These are phyloP conservation scores for Neonectria punicea DNA, from an alignment of 2,329 filamentous ascomycete genomes.

Conservation along the genomic window DNA sequence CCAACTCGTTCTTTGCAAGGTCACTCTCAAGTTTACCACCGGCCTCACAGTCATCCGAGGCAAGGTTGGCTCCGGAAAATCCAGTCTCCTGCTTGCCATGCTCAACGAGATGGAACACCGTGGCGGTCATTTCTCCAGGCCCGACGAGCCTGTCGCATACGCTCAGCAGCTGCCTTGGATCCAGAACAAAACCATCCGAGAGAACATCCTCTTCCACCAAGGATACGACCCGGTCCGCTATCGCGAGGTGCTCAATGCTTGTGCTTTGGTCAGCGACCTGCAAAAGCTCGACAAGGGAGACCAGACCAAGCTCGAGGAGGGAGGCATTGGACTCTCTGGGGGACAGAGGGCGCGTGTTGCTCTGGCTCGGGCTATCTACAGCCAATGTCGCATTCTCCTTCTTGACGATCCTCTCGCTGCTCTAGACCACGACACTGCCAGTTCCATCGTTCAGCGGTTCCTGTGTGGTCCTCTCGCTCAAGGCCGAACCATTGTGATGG, in stretches of 20 bases:
- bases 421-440: slow-evolving; percentile 70
- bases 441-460: slow-evolving; percentile 68
- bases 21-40: slow-evolving; percentile 58
- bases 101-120: slow-evolving; percentile 75
- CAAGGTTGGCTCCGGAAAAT: slow-evolving; percentile 70
- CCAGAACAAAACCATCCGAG: slow-evolving; percentile 72
- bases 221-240: slow-evolving; percentile 66
- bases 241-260: slow-evolving; percentile 68
- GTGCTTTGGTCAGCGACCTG: slow-evolving; percentile 67
- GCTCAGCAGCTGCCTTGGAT: slow-evolving; percentile 72
- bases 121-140: slow-evolving; percentile 59
- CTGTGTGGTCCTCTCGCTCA: slow-evolving; percentile 69
- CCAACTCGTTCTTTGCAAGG: slow-evolving; percentile 59
- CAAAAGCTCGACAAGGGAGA: slow-evolving; percentile 67
- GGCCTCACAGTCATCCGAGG: slow-evolving; percentile 68
- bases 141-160: slow-evolving; percentile 63
- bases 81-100: slow-evolving; percentile 67
- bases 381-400: slow-evolving; percentile 64
- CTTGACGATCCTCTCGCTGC: slow-evolving; percentile 73
- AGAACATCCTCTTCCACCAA: slow-evolving; percentile 73
- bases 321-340: slow-evolving; percentile 70
- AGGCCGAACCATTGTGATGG: slow-evolving; percentile 78
- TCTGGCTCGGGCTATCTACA: slow-evolving; percentile 71
- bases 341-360: slow-evolving; percentile 72
- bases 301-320: slow-evolving; percentile 68